These are phyloP conservation scores for Groenewaldozyma auringiensis DNA, from an alignment of 1,139 yeast species.

Conservation along the genomic window DNA sequence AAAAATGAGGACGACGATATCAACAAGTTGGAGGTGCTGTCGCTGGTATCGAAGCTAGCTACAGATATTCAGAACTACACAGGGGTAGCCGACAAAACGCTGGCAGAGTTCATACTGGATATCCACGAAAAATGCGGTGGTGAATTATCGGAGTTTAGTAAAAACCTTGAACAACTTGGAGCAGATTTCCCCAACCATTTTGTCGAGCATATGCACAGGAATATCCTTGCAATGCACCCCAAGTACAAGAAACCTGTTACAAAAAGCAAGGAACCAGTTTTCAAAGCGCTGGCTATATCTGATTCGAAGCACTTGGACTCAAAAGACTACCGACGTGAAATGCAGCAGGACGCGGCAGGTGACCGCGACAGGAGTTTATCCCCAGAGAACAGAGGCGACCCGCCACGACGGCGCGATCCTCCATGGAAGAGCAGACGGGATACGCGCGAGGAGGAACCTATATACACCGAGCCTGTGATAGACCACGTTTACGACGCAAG, in stretches of 20 bases:
- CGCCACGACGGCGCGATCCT: conserved; percentile 2
- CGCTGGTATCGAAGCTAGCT: conserved; percentile 31
- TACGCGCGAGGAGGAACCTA: conserved; percentile 4
- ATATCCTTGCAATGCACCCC: conserved; percentile 30
- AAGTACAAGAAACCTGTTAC: conserved; percentile 16
- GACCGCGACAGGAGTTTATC: conserved; percentile 2
- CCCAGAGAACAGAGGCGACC: neutral
- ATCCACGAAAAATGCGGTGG: conserved; percentile 30
- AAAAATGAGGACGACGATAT: conserved; percentile 23
- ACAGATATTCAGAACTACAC: conserved; percentile 28
- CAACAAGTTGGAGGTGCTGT: conserved; percentile 28
- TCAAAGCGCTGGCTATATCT: conserved; percentile 20
- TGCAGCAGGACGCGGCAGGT: conserved; percentile 3
- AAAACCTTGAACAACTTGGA: conserved; percentile 48
- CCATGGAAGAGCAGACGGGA: conserved; percentile 7
- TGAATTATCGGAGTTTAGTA: conserved; percentile 29
- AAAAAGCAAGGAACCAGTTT: conserved; percentile 4
- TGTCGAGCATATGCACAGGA: conserved; percentile 33
- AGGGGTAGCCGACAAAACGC: conserved; percentile 35
- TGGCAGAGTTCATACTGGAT: conserved; percentile 51
- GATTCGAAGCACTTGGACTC: conserved; percentile 15
- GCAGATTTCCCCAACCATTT: conserved; percentile 50
- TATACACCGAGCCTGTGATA: conserved; percentile 27
- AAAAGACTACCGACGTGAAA: conserved; percentile 7
- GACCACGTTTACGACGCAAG: conserved; percentile 51